Evolutionary conservation across 345 rosid genomes (phyloP).

Genomic region (Mangifera indica): DNA sequence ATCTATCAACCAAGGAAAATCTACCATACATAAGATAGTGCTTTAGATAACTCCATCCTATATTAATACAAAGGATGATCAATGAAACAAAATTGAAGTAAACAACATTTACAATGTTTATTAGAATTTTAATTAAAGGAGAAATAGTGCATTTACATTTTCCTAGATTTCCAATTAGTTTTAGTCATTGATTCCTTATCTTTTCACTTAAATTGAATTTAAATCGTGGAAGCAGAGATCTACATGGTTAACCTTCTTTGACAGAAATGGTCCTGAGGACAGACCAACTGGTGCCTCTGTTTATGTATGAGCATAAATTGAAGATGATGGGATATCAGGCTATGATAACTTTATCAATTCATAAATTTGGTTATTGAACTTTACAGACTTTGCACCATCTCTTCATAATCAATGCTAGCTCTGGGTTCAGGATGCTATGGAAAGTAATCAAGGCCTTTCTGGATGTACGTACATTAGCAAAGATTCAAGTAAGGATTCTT

Average conservation of each 20-base stretch:
- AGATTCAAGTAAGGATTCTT: conserved; percentile 42
- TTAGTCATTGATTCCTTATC: not conserved
- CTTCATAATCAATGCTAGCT: conserved; percentile 63
- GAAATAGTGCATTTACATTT: not conserved
- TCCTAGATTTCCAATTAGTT: not conserved
- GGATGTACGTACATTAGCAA: conserved; percentile 51
- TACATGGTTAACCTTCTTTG: not conserved
- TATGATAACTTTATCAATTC: not conserved
- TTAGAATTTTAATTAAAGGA: too few species aligned
- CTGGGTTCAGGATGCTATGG: conserved; percentile 64
- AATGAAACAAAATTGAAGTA: not conserved
- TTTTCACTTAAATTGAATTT: too few species aligned
- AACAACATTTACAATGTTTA: not conserved
- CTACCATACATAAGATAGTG: too few species aligned
- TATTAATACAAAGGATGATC: not conserved
- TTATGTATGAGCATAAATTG: not conserved
- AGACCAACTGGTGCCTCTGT: not conserved
- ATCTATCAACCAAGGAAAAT: too few species aligned
- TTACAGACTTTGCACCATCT: conserved; percentile 48
- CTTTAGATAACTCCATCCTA: not conserved
- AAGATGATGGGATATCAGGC: conserved; percentile 2
- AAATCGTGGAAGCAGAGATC: not conserved
- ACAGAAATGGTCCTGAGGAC: not conserved
- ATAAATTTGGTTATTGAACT: conserved; percentile 3
- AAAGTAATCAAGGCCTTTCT: conserved; percentile 52